Conservation (phyloP, 2,329 filamentous ascomycete species). For the Diaporthe vaccinii region DNA sequence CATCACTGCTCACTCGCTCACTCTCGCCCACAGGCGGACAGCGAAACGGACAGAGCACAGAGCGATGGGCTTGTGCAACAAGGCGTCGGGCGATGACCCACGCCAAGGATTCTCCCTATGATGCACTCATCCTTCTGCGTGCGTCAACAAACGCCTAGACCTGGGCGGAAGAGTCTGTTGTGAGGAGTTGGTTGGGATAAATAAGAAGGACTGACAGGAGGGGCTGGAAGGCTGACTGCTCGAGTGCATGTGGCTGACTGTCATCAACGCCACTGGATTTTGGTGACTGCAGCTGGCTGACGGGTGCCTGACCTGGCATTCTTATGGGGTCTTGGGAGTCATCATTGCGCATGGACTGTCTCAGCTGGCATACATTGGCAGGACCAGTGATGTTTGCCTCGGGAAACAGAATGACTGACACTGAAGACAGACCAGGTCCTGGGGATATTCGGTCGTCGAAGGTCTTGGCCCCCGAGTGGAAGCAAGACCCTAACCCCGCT, state of each 20-base stretch:
- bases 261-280: neutral
- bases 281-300: slow-evolving; percentile 8
- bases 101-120: neutral
- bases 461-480: neutral
- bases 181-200: neutral
- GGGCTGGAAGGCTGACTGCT: neutral
- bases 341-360: neutral
- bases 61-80: neutral
- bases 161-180: neutral
- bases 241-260: slow-evolving; percentile 1
- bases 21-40: neutral
- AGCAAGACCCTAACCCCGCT: neutral
- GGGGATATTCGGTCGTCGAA: neutral
- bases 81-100: neutral
- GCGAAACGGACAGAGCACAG: neutral
- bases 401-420: neutral
- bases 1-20: too few species aligned
- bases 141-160: neutral
- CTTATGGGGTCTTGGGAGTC: neutral
- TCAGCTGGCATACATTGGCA: neutral
- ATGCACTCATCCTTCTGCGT: neutral
- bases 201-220: neutral
- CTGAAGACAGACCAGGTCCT: neutral
- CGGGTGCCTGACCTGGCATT: slow-evolving; percentile 1
- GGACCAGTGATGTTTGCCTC: neutral